Evolutionary conservation across 805 yeast genomes (phyloP).

Genomic region (Cyberlindnera suaveolens): DNA sequence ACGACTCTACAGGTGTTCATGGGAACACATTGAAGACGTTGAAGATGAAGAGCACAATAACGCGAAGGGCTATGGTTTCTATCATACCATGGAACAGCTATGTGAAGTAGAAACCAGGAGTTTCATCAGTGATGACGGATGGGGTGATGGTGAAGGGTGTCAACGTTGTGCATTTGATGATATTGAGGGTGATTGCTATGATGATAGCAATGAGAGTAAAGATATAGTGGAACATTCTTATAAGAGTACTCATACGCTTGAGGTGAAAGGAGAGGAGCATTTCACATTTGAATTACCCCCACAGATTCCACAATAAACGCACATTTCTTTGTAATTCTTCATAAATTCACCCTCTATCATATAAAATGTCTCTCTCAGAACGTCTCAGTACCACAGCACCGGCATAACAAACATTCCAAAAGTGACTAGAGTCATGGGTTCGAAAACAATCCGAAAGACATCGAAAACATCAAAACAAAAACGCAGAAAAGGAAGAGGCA

Average conservation of each 20-base stretch:
- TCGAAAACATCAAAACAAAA: background rate
- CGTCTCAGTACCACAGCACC: background rate
- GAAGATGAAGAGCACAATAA: background rate
- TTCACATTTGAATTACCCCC: too few relatives aligned
- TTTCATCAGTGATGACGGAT: constrained; percentile 3
- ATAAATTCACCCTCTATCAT: background rate
- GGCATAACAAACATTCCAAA: background rate
- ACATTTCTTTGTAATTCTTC: background rate
- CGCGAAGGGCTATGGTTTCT: constrained; percentile 2
- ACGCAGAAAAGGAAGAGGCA: background rate
- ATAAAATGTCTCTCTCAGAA: background rate
- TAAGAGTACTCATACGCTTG: too few relatives aligned
- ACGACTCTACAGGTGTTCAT: background rate
- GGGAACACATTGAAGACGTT: constrained; percentile 7
- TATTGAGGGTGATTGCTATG: background rate
- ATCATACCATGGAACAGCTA: constrained; percentile 2
- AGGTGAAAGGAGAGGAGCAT: too few relatives aligned
- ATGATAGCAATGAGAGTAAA: background rate
- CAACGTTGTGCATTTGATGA: background rate
- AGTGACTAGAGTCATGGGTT: background rate
- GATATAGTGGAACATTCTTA: background rate
- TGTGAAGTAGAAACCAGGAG: constrained; percentile 4
- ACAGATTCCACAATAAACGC: too few relatives aligned
- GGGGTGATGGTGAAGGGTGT: background rate
- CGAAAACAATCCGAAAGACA: too few relatives aligned